Evolutionary conservation across 1,284 basidiomycete species (phyloP).

Genomic region (Phylloporus gajari): DNA sequence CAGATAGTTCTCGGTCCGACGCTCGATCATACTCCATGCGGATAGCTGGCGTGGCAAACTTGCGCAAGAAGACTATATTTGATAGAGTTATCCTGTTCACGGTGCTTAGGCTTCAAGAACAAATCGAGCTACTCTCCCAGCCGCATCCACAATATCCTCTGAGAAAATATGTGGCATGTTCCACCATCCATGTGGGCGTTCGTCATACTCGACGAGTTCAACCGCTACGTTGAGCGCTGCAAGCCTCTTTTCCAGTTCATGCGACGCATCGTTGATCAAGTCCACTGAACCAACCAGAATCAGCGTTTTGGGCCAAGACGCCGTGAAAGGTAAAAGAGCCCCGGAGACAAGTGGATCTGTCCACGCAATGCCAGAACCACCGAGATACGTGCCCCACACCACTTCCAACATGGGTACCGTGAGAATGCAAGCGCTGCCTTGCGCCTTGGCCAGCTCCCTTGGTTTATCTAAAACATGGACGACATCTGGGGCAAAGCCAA

Average conservation of each 20-base stretch:
- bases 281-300: conserved; percentile 35
- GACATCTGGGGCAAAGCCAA: conserved; percentile 21
- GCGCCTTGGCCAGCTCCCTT: conserved; percentile 12
- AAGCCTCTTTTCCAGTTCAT: not conserved
- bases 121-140: not conserved
- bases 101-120: not conserved
- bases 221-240: not conserved
- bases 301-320: conserved; percentile 36
- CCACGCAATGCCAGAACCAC: conserved; percentile 17
- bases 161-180: not conserved
- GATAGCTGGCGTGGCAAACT: not conserved
- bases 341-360: conserved; percentile 34
- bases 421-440: conserved; percentile 18
- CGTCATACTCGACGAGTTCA: conserved; percentile 18
- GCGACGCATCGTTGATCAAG: not conserved
- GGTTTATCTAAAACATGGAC: not conserved
- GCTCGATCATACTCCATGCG: not conserved
- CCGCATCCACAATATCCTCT: not conserved
- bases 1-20: too few species aligned
- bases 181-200: conserved; percentile 20
- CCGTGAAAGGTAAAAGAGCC: conserved; percentile 23
- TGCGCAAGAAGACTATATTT: not conserved
- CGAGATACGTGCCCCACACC: conserved; percentile 20
- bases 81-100: too few species aligned
- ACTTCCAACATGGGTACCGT: not conserved